Conservation (phyloP, 345 rosid genomes). For the Turritis glabra region DNA sequence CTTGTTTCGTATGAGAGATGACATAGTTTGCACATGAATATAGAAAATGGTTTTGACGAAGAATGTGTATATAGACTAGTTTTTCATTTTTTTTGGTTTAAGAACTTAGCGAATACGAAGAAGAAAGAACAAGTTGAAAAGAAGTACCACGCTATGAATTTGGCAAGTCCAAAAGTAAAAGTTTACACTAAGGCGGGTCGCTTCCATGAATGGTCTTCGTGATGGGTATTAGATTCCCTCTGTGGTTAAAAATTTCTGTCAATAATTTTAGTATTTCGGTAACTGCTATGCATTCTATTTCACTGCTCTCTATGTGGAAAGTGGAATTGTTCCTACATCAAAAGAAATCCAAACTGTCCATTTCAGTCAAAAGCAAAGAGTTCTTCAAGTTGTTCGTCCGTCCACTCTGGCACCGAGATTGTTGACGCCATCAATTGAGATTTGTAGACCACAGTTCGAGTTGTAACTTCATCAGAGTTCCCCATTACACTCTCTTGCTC, state of each 20-base stretch:
- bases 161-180: not conserved
- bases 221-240: not conserved
- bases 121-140: too few relatives aligned
- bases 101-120: too few relatives aligned
- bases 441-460: slow-evolving; percentile 10
- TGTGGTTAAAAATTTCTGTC: not conserved
- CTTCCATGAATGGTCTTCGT: too few relatives aligned
- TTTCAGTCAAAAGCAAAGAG: slow-evolving; percentile 62
- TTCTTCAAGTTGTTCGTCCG: slow-evolving; percentile 84
- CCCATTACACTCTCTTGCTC: slow-evolving; percentile 1
- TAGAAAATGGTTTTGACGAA: too few relatives aligned
- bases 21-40: too few relatives aligned
- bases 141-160: not conserved
- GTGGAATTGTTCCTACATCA: slow-evolving; percentile 11
- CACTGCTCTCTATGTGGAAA: not conserved
- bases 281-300: not conserved
- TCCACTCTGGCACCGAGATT: slow-evolving; percentile 64
- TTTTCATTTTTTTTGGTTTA: too few relatives aligned
- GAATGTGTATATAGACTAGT: too few relatives aligned
- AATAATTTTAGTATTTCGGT: not conserved
- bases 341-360: not conserved
- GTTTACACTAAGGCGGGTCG: not conserved
- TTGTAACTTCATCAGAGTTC: slow-evolving; percentile 19
- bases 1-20: too few relatives aligned
- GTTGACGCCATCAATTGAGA: slow-evolving; percentile 31